Base-by-base conservation (phyloP, 768 basidiomycete species). In the Postia placenta region DNA sequence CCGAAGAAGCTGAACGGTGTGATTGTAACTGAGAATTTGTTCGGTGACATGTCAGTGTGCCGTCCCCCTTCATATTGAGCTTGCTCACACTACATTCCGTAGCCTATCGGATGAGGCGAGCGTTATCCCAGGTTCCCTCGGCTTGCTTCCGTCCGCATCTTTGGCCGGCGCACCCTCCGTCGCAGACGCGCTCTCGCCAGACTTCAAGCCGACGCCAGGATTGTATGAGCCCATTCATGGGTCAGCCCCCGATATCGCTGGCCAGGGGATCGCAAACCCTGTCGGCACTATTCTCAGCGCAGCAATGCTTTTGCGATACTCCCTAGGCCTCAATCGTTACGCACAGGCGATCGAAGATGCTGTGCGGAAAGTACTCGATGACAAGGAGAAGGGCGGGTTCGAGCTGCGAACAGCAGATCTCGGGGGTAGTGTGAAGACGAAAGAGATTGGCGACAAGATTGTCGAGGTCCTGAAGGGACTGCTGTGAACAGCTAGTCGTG, bases 151-250 rank as follows among this genome's bases (percentile, higher is more conserved):
- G 12, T 98, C 96, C 11, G 96, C 96, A 25, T 97, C 94, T 12
- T 81, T 99, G 7, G 90, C 94, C 2, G 93, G 92, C 39, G 89
- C 91, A 20, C 93, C 83, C 54, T 84, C 79, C 4, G 59, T 65
- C 7, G 48, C 56, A 1, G 60, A 73, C 5, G 75, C 69, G 12
- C 69, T 62, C 3, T 62, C 69, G 11, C 69, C 79, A 23, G 72
- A 78, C 52, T 86, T 85, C 66, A 88, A 87, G 63, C 81, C 87
- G 5, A 87, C 87, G 2, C 68, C 79, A 15, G 96, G 96, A 36
- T 72, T 99, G 37, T 99, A 99, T 73, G 96, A 99, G 69, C 96
- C 96, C 43, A 96, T 96, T 56, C 92, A 95, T 61, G 96, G 96
- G 47, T 98, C 96, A 5, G 96, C 96, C 5, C 96, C 95, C 47